A percentile compares a stretch with the other conserved stretches of the same genome.
phyloP scores from a whole-genome alignment of 768 basidiomycete species.

The Galerina marginata region DNA sequence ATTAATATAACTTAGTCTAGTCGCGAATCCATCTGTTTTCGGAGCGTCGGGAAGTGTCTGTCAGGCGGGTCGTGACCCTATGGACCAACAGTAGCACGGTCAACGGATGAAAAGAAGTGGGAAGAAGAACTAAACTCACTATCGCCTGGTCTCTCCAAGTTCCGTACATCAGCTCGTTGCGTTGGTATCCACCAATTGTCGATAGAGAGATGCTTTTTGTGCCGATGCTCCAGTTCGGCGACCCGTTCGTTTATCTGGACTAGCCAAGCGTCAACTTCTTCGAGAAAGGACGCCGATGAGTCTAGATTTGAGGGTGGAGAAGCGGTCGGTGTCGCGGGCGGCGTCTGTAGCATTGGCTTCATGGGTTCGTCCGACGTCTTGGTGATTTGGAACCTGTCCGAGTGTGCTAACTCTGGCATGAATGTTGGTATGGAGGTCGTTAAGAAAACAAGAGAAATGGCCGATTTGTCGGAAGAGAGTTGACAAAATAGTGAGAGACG shows the following conservation, averaged over 20 bases:
- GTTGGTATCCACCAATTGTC: slow-evolving; percentile 11
- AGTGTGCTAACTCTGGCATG: not conserved
- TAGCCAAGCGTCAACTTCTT: slow-evolving; percentile 29
- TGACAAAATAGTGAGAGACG: no score
- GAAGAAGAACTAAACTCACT: not conserved
- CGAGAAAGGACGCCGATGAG: slow-evolving; percentile 13
- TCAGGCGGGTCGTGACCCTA: no score
- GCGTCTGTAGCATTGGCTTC: not conserved
- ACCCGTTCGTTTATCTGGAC: slow-evolving; percentile 22
- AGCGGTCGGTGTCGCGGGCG: slow-evolving; percentile 3
- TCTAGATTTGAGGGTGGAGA: slow-evolving; percentile 2
- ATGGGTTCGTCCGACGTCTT: not conserved
- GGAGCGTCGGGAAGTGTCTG: no score
- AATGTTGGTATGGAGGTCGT: no score
- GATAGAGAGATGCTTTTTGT: slow-evolving; percentile 19
- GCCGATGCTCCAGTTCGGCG: slow-evolving; percentile 24
- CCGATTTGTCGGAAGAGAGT: no score
- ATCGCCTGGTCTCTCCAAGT: not conserved
- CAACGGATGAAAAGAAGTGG: no score
- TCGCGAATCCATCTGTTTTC: no score
- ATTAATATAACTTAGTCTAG: no score
- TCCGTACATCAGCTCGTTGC: not conserved
- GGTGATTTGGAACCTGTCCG: not conserved
- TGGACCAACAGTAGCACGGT: no score
- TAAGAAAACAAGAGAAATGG: no score